These are phyloP conservation scores for Hura crepitans DNA, from an alignment of 441 rosid genomes.

Conservation along the genomic window DNA sequence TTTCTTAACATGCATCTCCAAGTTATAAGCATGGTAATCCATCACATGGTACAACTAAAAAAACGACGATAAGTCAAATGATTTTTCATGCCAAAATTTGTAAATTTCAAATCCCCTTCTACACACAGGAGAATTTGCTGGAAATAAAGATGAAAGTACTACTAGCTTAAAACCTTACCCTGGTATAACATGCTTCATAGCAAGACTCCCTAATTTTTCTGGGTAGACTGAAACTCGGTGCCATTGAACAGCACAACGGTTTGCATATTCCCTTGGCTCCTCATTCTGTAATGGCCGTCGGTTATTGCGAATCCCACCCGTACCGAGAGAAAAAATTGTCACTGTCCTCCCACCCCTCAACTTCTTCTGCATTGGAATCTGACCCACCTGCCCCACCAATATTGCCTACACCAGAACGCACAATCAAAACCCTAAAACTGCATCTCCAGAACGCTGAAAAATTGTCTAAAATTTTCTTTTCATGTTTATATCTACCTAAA, in stretches of 20 bases:
- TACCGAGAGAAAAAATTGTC: constrained; percentile 64
- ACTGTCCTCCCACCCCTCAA: constrained; percentile 53
- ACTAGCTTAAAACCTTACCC: constrained; percentile 49
- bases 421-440: not conserved
- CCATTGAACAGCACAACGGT: constrained; percentile 71
- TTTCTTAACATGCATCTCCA: not conserved
- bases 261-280: constrained; percentile 72
- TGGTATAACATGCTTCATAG: constrained; percentile 53
- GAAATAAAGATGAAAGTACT: not conserved
- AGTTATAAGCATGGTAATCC: not conserved
- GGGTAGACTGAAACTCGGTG: constrained; percentile 78
- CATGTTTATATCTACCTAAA: too few species aligned
- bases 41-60: not conserved
- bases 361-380: constrained; percentile 70
- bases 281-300: constrained; percentile 68
- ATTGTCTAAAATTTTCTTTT: too few species aligned
- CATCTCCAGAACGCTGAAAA: not conserved
- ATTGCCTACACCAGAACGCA: constrained; percentile 51
- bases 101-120: too few species aligned
- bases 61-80: not conserved
- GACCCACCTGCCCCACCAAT: constrained; percentile 85
- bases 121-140: too few species aligned
- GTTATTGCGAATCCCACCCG: constrained; percentile 81
- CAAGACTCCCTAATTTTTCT: constrained; percentile 47
- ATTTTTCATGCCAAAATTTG: not conserved